Evolutionary conservation across 805 yeast genomes (phyloP).

Genomic region (Scheffersomyces spartinae): DNA sequence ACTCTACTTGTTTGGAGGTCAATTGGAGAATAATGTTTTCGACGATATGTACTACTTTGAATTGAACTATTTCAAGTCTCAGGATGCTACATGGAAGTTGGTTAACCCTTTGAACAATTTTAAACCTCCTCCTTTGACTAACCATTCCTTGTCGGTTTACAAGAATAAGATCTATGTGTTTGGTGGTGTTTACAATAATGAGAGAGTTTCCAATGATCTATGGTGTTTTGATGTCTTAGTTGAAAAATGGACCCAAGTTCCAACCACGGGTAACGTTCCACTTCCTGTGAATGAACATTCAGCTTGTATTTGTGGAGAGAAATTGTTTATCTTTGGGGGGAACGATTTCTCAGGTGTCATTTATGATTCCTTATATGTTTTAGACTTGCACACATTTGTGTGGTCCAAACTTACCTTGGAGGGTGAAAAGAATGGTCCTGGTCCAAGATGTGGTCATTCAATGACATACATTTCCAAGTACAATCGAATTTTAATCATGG

Average conservation of each 20-base stretch:
- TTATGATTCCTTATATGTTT: constrained; percentile 54
- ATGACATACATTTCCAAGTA: constrained; percentile 57
- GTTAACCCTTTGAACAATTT: constrained; percentile 39
- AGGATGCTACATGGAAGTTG: constrained; percentile 76
- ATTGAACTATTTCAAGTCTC: constrained; percentile 71
- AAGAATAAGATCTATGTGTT: constrained; percentile 72
- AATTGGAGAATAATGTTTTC: constrained; percentile 71
- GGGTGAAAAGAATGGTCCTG: constrained; percentile 45
- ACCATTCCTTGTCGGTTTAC: constrained; percentile 79
- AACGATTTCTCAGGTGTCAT: constrained; percentile 64
- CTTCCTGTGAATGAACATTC: constrained; percentile 90
- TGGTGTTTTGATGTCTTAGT: constrained; percentile 67
- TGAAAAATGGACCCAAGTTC: constrained; percentile 60
- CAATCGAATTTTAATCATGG: constrained; percentile 72
- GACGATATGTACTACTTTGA: constrained; percentile 83
- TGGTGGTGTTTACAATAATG: constrained; percentile 77
- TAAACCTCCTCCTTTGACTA: constrained; percentile 75
- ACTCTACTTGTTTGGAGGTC: constrained; percentile 90
- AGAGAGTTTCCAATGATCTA: constrained; percentile 58
- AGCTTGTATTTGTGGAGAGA: constrained; percentile 64
- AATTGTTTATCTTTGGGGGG: constrained; percentile 84
- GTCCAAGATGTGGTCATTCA: constrained; percentile 87
- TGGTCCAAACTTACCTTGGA: constrained; percentile 59
- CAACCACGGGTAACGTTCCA: constrained; percentile 64
- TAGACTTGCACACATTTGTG: constrained; percentile 57